These are phyloP conservation scores for Protea cynaroides DNA, from an alignment of 164 flowering plant species.

Conservation along the genomic window DNA sequence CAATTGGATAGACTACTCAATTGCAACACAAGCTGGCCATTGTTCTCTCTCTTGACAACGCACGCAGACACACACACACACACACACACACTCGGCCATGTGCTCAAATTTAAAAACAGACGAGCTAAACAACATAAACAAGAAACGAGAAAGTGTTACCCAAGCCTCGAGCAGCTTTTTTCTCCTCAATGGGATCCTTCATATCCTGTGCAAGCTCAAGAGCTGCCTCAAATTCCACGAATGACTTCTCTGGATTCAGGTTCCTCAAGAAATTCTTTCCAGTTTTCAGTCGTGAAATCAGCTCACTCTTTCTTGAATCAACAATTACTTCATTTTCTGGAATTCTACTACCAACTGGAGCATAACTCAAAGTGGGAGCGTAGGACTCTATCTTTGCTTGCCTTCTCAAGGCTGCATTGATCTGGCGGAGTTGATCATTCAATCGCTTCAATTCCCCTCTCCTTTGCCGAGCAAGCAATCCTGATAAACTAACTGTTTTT, in stretches of 20 bases:
- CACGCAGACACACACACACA: too few species aligned
- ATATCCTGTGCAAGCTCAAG: constrained; percentile 75
- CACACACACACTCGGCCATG: too few species aligned
- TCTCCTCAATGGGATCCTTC: constrained; percentile 74
- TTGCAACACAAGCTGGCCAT: too few species aligned
- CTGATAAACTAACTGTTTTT: constrained; percentile 23
- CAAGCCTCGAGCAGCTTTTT: constrained; percentile 96
- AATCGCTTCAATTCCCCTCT: constrained; percentile 62
- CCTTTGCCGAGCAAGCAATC: constrained; percentile 88
- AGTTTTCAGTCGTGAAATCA: constrained; percentile 57
- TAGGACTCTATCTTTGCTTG: constrained; percentile 99
- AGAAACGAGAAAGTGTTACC: constrained; percentile 29
- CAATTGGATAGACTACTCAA: too few species aligned
- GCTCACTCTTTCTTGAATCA: constrained; percentile 67
- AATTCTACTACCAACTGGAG: constrained; percentile 67
- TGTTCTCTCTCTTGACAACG: too few species aligned
- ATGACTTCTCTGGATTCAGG: constrained; percentile 76
- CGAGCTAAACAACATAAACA: background rate
- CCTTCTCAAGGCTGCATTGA: constrained; percentile 85
- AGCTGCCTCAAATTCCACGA: constrained; percentile 61
- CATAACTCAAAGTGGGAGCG: constrained; percentile 88
- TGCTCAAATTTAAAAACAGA: too few species aligned
- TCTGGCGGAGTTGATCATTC: constrained; percentile 93
- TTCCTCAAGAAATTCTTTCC: constrained; percentile 83
- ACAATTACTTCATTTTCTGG: constrained; percentile 67